phyloP scores from a whole-genome alignment of 768 basidiomycete genomes.

The Lentinula detonsa region DNA sequence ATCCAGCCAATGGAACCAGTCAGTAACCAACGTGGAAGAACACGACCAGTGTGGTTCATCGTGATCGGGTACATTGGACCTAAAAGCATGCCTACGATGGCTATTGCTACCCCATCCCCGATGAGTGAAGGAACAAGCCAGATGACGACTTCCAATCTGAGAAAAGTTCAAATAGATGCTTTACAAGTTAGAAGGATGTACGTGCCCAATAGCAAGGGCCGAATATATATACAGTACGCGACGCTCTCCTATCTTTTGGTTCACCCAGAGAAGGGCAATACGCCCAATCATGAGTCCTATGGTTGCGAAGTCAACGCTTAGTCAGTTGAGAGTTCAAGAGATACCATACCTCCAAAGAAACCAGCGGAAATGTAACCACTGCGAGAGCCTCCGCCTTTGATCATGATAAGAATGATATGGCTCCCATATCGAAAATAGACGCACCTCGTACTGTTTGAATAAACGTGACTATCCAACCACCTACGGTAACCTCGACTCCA shows the following conservation, averaged over 20 bases:
- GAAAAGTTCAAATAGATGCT: not conserved
- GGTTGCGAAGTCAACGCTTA: not conserved
- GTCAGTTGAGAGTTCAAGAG: not conserved
- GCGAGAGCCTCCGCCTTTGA: conserved; percentile 31
- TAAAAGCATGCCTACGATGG: conserved; percentile 21
- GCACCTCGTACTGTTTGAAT: not conserved
- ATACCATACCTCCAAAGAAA: conserved; percentile 25
- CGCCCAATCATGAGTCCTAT: conserved; percentile 34
- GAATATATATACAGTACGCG: conserved; percentile 30
- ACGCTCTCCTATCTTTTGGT: conserved; percentile 32
- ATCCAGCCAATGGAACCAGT: conserved; percentile 64
- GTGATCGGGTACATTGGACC: conserved; percentile 53
- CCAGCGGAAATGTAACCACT: conserved; percentile 38
- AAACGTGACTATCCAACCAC: conserved; percentile 24
- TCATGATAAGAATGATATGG: conserved; percentile 32
- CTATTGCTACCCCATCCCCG: conserved; percentile 35
- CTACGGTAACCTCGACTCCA: conserved; percentile 60
- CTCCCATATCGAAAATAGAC: conserved; percentile 13
- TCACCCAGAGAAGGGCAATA: conserved; percentile 29
- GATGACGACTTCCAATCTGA: conserved; percentile 41
- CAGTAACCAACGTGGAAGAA: conserved; percentile 48
- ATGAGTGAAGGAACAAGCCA: conserved; percentile 47
- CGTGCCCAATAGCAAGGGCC: conserved; percentile 26
- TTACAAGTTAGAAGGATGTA: not conserved
- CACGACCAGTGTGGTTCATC: conserved; percentile 47